Conservation (phyloP, 345 rosid species). For the Salix viminalis region DNA sequence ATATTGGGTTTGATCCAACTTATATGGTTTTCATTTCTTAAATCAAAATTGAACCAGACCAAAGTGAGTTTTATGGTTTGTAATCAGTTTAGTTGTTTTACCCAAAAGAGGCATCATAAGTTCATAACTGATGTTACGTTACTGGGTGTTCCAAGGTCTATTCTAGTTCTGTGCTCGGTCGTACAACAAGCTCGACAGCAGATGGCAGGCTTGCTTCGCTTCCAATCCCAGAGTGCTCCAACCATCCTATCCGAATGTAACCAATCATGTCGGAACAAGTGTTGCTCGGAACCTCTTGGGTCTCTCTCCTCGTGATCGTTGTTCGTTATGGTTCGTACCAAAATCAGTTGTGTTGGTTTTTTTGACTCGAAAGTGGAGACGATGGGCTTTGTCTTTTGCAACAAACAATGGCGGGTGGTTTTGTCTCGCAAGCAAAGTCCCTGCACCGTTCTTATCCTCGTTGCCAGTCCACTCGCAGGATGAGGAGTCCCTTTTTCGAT, state of each 20-base stretch:
- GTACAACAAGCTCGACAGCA: neutral
- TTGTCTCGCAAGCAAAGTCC: too few relatives aligned
- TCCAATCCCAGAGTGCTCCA: neutral
- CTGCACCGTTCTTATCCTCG: too few relatives aligned
- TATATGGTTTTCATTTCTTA: too few relatives aligned
- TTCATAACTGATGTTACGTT: neutral
- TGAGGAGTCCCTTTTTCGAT: too few relatives aligned
- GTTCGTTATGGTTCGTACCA: neutral
- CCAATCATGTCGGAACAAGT: neutral
- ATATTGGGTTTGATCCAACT: rapidly evolving
- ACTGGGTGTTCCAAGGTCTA: neutral
- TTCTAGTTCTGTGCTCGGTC: neutral
- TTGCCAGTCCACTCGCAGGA: too few relatives aligned
- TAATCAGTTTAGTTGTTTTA: too few relatives aligned
- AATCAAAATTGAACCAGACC: rapidly evolving
- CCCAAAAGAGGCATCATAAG: neutral
- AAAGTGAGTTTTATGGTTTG: too few relatives aligned
- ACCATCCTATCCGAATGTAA: neutral
- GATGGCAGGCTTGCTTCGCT: constrained; percentile 8
- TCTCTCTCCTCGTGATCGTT: neutral
- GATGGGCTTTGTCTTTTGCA: neutral
- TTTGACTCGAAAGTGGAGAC: neutral
- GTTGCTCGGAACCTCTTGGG: neutral
- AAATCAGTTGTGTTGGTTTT: neutral
- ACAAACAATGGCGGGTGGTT: neutral